Base-by-base conservation (phyloP, 805 yeast genomes). In the Nakazawaea sp. region DNA sequence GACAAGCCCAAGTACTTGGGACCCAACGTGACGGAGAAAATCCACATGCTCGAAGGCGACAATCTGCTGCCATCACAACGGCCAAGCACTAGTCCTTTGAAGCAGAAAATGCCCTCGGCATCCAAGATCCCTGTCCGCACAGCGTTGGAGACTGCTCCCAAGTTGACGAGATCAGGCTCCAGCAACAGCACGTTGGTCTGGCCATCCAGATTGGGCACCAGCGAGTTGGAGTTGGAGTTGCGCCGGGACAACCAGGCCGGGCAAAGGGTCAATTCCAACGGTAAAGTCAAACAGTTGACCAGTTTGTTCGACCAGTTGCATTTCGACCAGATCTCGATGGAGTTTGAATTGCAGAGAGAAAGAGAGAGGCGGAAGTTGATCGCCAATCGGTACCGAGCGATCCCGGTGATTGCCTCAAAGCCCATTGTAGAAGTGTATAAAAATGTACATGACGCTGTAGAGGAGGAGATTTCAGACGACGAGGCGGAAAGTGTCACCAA, bases 351-450 rank as follows among this genome's bases (percentile, higher is more conserved):
- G 45, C 95, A 89, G 51, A 75, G 97, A 51, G 95, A 86, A 45
- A 61, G 68, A 31, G 96, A 90, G 52, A 70, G 87, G 42, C 63
- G 70, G 40, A 78, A 81, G 43, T 52, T 85, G 30, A 67, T 75
- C 30, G 53, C 51, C 15, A 69, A 77, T 46, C 72, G 80, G 47
- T 75, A 77, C 52, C 67, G 78, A 43, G 86, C 90, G 0, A 62
- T 68, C 11, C 88, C 92, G 5, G 73, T 86, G 35, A 75, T 78
- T 18, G 72, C 78, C 2, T 78, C 92, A 1, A 79, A 74, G 42
- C 97, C 98, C 0, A 81, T 86, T 39, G 97, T 89, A 17, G 96
- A 89, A 48, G 82, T 92, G 18, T 92, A 83, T 53, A 79, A 86
- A 46, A 81, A 85, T 50, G 92, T 85, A 10, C 78, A 81, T 42